phyloP scores from a whole-genome alignment of 2,329 filamentous ascomycete species.

The Pestalotiopsis sp. region DNA sequence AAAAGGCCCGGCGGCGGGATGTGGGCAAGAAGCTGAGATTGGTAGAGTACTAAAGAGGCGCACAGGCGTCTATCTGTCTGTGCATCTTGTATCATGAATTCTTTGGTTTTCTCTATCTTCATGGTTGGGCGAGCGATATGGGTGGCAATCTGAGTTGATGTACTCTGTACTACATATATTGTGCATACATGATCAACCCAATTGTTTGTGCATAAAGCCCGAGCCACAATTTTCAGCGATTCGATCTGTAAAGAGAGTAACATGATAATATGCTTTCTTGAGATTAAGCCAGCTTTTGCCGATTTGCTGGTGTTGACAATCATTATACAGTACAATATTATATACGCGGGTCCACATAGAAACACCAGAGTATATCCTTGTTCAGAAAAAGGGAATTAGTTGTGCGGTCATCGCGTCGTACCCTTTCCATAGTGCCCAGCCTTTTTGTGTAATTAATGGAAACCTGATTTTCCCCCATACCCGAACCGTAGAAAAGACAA shows the following conservation, averaged over 20 bases:
- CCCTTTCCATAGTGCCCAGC: neutral
- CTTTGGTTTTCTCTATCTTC: neutral
- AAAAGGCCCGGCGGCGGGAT: constrained; percentile 65
- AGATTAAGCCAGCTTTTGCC: neutral
- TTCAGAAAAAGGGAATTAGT: neutral
- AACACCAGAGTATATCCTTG: neutral
- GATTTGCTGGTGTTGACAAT: neutral
- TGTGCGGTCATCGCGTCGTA: neutral
- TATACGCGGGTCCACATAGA: neutral
- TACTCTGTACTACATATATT: neutral
- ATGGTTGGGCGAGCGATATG: neutral
- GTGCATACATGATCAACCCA: neutral
- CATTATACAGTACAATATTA: neutral
- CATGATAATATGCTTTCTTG: no score
- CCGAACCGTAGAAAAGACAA: neutral
- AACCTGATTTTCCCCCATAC: neutral
- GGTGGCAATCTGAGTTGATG: neutral
- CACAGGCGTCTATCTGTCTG: neutral
- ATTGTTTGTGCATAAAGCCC: no score
- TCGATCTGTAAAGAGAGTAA: no score
- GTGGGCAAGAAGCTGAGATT: constrained; percentile 75
- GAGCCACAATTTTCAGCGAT: no score
- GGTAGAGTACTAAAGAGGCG: constrained; percentile 62
- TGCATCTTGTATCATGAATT: constrained; percentile 2
- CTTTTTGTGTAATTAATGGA: neutral